Evolutionary conservation across 805 yeast species (phyloP), one percentile per base, ranked within the genome.

Genomic region (Candida germanica): DNA sequence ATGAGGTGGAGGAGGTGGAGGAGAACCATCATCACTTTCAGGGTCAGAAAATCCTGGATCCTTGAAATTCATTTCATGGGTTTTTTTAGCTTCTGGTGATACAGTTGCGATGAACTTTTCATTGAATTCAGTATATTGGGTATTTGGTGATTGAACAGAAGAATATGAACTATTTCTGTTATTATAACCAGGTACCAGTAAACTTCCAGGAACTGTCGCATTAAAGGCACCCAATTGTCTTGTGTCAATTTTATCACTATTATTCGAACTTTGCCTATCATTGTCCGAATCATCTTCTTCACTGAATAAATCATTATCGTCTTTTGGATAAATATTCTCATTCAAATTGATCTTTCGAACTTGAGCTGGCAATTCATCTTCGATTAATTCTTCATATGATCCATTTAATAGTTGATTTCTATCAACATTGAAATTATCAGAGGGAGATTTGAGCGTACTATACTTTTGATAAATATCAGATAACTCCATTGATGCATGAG

Each of bases 401-500:
- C 70, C 70, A 40, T 65, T 64, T 38, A 66, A 53, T 11, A 64
- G 35, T 35, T 56, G 46, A 47, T 59, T 63, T 35, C 71, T 51
- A 36, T 64, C 51, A 10, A 43, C 43, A 36, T 58, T 53, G 48
- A 64, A 66, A 40, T 58, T 59, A 47, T 65, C 71, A 6, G 68
- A 59, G 2, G 73, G 73, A 6, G 66, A 46, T 33, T 59, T 52
- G 29, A 67, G 60, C 4, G 54, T 59, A 11, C 63, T 56, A 44
- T 67, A 67, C 40, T 67, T 67, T 28, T 65, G 70, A 45, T 67
- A 67, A 18, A 67, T 67, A 34, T 67, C 72, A 1, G 61, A 62
- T 39, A 67, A 53, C 47, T 64, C 68, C n/a, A 65, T 53, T 1
- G 68, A 62, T 32, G 49, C 49, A 46, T 63, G 69, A 28, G 48